Base-by-base conservation (phyloP, 495 filamentous ascomycete genomes). In the Xylaria grammica region DNA sequence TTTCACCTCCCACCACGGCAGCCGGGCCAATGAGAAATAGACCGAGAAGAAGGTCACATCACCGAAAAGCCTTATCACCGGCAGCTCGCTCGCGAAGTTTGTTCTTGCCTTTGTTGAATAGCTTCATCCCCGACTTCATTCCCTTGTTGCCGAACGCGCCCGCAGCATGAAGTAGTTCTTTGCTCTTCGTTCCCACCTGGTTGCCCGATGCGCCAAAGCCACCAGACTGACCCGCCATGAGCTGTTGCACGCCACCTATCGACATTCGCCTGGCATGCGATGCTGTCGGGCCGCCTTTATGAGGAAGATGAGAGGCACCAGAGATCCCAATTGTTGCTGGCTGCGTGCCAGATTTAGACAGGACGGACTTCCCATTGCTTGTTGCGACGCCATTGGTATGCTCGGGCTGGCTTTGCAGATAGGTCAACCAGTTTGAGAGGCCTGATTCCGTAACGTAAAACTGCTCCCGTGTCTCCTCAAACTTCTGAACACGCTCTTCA, bases 31-130 rank as follows among this genome's bases (percentile, higher is more conserved):
- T 29, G 54, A 30, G 11, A 20, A n/a, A 32, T n/a, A 27, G 1
- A 68, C 30, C 70, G 72, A 78, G 63, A 75, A 80, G 85, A 91
- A 90, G 87, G 92, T 91, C 90, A 94, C 94, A 71, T 94, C 90
- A 67, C 89, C 88, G 32, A n/a, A n/a, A 90, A 87, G 92, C 91
- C 90, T 94, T 95, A 71, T 94, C 90, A 67, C 89, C 88, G 32
- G 81, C 82, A 42, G 81, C 81, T 45, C 71, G 55, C 65, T 72
- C 82, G 60, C 86, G 85, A 72, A 95, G 86, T 74, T 90, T 93
- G 76, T 84, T 95, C 75, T 88, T 90, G 40, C 93, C 92, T 72
- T 94, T 95, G 62, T 88, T 90, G 74, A 97, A 89, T 55, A 97
- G 73, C 32, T 92, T 93, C 78, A 95, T 96, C 13, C 93, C 91